These are phyloP conservation scores for Kalanchoe fedtschenkoi DNA, from an alignment of 164 flowering plant species.

Conservation along the genomic window DNA sequence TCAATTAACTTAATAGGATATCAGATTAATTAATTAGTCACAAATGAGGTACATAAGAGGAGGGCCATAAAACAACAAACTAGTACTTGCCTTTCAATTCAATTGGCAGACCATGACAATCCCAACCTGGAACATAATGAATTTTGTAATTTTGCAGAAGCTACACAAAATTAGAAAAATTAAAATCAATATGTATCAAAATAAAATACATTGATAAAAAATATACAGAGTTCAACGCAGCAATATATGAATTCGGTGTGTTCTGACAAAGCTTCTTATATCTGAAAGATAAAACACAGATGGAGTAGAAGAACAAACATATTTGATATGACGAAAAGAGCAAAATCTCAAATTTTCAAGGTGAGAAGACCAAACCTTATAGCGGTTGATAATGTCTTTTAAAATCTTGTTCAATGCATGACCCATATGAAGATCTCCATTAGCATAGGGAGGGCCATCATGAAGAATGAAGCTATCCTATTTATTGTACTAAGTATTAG, in stretches of 20 bases:
- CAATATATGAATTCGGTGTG: not conserved
- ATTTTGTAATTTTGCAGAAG: slow-evolving; percentile 90
- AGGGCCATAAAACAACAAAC: not conserved
- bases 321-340: not conserved
- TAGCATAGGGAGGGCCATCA: slow-evolving; percentile 99
- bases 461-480: slow-evolving; percentile 84
- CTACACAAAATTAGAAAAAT: slow-evolving; percentile 29
- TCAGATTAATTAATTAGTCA: not conserved
- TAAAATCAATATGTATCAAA: not conserved
- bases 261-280: too few species aligned
- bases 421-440: slow-evolving; percentile 94
- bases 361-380: slow-evolving; percentile 47
- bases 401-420: slow-evolving; percentile 96
- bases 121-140: slow-evolving; percentile 96
- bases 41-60: not conserved
- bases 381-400: slow-evolving; percentile 92
- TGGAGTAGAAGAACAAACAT: not conserved
- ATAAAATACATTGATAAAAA: not conserved
- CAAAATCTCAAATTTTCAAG: not conserved
- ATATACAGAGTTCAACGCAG: not conserved
- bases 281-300: not conserved
- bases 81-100: slow-evolving; percentile 86
- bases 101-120: slow-evolving; percentile 97
- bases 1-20: too few species aligned
- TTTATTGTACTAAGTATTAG: slow-evolving; percentile 15